These are phyloP conservation scores for Puccinia horiana DNA, from an alignment of 1,284 basidiomycete genomes.

Conservation along the genomic window DNA sequence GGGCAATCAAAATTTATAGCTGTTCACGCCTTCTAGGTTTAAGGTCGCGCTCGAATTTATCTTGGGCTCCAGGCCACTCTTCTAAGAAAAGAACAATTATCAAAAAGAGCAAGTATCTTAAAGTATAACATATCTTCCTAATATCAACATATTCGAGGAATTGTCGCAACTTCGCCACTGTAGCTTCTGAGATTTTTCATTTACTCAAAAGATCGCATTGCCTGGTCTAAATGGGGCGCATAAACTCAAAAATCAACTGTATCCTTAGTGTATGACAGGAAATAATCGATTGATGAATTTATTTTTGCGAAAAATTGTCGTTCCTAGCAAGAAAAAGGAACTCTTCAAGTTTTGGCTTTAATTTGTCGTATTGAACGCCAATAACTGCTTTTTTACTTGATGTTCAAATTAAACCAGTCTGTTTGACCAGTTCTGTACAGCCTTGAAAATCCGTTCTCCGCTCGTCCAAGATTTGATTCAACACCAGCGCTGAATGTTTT, in stretches of 20 bases:
- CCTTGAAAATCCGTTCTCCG: no score
- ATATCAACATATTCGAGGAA: not conserved
- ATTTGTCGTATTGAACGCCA: not conserved
- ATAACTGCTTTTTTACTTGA: not conserved
- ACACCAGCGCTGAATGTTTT: no score
- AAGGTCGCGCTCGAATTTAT: not conserved
- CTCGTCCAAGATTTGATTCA: no score
- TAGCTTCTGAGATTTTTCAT: not conserved
- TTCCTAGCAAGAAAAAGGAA: not conserved
- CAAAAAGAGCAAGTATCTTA: not conserved
- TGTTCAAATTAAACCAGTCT: no score
- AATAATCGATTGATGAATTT: not conserved
- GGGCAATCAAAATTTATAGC: not conserved
- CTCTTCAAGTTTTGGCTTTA: not conserved
- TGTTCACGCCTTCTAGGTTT: not conserved
- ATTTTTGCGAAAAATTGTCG: not conserved
- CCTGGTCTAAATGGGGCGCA: not conserved
- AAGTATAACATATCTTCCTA: not conserved
- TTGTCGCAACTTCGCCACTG: not conserved
- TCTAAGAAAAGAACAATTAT: not conserved
- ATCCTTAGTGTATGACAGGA: not conserved
- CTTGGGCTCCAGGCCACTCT: not conserved
- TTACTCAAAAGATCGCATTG: not conserved
- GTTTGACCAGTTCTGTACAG: no score
- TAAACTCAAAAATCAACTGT: not conserved